A percentile compares a stretch with the other conserved stretches of the same genome.
These are phyloP conservation scores for Cladosporium sp. DNA, from an alignment of 2,329 filamentous ascomycete genomes.

Conservation along the genomic window DNA sequence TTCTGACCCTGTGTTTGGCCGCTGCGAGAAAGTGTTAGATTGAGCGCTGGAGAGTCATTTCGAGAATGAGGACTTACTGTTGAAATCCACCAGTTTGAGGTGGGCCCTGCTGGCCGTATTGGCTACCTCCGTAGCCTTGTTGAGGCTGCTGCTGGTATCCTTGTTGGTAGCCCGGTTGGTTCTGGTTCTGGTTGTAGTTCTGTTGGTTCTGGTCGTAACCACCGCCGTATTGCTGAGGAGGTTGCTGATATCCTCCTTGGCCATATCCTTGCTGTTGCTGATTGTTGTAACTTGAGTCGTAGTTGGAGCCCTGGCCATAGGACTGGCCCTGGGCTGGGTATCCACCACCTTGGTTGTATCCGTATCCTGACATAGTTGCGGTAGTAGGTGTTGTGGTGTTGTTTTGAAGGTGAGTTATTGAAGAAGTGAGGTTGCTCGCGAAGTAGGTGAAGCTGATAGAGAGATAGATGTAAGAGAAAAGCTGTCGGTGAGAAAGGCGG, in stretches of 20 bases:
- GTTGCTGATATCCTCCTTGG: background rate
- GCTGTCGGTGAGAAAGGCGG: constrained; percentile 16
- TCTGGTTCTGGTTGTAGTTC: too few relatives aligned
- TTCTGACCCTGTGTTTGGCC: constrained; percentile 33
- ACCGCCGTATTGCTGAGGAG: constrained; percentile 27
- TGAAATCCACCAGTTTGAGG: constrained; percentile 34
- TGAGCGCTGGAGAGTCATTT: background rate
- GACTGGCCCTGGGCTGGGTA: constrained; percentile 27
- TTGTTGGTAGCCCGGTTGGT: background rate
- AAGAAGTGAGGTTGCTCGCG: background rate
- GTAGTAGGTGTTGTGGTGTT: constrained; percentile 5
- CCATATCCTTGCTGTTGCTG: constrained; percentile 26
- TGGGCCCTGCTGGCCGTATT: constrained; percentile 27
- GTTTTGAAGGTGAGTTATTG: background rate
- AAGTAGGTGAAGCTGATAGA: background rate
- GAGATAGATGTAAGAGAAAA: background rate
- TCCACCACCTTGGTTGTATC: constrained; percentile 37
- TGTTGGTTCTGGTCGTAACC: constrained; percentile 24
- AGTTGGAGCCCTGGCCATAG: constrained; percentile 26
- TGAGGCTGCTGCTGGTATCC: constrained; percentile 23
- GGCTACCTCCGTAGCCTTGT: constrained; percentile 26
- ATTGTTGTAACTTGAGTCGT: constrained; percentile 31
- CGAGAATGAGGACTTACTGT: constrained; percentile 1
- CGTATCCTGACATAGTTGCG: constrained; percentile 52
- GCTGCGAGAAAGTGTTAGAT: constrained; percentile 15